phyloP scores from a whole-genome alignment of 2,329 filamentous ascomycete species.

The Trichoderma atrobrunneum region DNA sequence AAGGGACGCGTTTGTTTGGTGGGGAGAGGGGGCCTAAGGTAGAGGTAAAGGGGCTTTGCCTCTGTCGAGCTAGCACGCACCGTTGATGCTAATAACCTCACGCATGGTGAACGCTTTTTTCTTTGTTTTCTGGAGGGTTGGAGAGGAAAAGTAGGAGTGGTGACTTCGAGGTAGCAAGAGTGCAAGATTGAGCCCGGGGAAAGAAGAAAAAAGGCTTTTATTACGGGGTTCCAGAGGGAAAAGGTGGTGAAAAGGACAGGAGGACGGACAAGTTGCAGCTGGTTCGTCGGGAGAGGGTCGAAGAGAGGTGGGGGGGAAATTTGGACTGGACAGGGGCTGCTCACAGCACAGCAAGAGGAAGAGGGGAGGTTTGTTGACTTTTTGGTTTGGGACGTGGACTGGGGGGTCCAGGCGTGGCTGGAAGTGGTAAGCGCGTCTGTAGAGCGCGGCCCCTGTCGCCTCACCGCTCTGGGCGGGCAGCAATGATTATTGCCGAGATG shows the following conservation, averaged over 20 bases:
- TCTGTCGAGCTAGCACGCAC: conserved; percentile 53
- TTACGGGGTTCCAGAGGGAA: conserved; percentile 21
- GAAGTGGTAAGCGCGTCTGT: conserved; percentile 37
- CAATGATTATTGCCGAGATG: conserved; percentile 14
- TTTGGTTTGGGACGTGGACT: neutral
- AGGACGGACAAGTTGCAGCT: conserved; percentile 24
- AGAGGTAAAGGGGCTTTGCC: conserved; percentile 21
- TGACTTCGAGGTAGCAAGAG: conserved; percentile 28
- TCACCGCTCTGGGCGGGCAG: conserved; percentile 23
- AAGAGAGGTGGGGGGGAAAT: conserved; percentile 43
- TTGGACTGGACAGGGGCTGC: conserved; percentile 39
- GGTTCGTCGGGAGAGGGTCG: conserved; percentile 31
- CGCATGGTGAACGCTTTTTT: conserved; percentile 68
- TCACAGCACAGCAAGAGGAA: conserved; percentile 13
- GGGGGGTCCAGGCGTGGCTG: conserved; percentile 29
- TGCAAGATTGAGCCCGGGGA: conserved; percentile 25
- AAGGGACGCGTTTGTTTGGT: conserved; percentile 27
- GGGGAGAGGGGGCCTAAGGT: conserved; percentile 33
- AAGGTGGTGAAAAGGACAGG: conserved; percentile 26
- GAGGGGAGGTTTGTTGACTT: conserved; percentile 41
- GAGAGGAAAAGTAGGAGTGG: conserved; percentile 29
- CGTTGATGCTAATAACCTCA: conserved; percentile 99
- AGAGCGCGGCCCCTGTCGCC: conserved; percentile 19
- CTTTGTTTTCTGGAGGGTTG: conserved; percentile 4
- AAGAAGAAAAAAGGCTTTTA: conserved; percentile 28